Conservation (phyloP, 2,329 filamentous ascomycete genomes). For the Chaetomium sp. region DNA sequence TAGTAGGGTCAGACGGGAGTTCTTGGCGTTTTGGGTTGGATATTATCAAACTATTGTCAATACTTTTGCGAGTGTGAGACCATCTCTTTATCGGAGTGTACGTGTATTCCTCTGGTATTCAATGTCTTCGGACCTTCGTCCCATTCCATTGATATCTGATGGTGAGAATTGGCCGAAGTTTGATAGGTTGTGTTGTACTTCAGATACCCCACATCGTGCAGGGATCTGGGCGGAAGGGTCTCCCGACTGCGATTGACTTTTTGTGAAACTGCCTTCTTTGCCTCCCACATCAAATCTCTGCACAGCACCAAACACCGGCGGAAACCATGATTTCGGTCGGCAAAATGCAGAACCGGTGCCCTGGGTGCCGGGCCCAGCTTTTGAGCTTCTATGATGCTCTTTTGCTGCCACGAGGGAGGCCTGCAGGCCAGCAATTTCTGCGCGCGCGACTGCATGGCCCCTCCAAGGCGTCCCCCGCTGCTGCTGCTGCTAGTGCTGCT, state of each 20-base stretch:
- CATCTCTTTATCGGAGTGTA: too few relatives aligned
- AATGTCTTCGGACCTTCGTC: too few relatives aligned
- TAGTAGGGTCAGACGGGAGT: background rate
- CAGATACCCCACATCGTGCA: constrained; percentile 11
- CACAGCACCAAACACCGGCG: constrained; percentile 6
- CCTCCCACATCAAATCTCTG: constrained; percentile 1
- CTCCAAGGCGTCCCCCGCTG: background rate
- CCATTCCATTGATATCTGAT: too few relatives aligned
- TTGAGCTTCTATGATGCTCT: constrained; percentile 33
- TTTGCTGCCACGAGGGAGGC: constrained; percentile 23
- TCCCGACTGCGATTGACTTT: constrained; percentile 7
- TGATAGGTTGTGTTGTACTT: background rate
- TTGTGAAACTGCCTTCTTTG: background rate
- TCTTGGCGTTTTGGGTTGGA: background rate
- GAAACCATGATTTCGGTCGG: constrained; percentile 34
- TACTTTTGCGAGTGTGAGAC: too few relatives aligned
- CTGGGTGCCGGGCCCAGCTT: constrained; percentile 33
- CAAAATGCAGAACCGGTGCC: constrained; percentile 33
- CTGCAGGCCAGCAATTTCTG: constrained; percentile 14
- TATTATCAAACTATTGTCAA: background rate
- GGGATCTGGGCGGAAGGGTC: background rate
- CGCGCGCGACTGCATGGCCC: constrained; percentile 4
- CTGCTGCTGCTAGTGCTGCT: background rate
- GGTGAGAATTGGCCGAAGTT: background rate
- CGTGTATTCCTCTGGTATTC: too few relatives aligned